Conservation (phyloP, 83 land plant genomes). For the Picea mariana region DNA sequence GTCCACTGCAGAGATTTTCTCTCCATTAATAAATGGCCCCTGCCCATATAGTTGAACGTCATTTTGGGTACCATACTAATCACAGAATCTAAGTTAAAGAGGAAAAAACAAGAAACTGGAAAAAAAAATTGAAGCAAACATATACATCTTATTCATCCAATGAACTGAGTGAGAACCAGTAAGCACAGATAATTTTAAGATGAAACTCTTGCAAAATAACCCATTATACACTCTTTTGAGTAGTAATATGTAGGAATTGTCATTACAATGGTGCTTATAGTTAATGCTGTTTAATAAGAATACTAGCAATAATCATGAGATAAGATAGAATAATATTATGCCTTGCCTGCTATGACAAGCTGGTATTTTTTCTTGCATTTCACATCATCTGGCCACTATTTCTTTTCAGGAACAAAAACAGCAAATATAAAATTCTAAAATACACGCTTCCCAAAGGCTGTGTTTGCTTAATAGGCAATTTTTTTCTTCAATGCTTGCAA, state of each 20-base stretch:
- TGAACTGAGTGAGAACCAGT: neutral
- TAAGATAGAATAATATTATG: neutral
- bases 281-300: neutral
- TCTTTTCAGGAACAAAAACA: neutral
- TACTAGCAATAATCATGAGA: neutral
- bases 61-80: neutral
- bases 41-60: constrained; percentile 18
- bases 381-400: neutral
- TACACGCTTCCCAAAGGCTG: neutral
- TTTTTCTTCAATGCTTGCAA: too few species aligned
- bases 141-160: neutral
- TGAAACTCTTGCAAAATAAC: too few species aligned
- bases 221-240: too few species aligned
- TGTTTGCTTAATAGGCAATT: neutral
- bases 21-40: constrained; percentile 87
- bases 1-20: constrained; percentile 81
- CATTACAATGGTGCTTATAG: neutral
- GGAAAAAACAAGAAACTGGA: neutral
- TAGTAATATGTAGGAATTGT: too few species aligned
- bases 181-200: too few species aligned
- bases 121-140: neutral
- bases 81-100: neutral
- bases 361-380: too few species aligned
- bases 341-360: too few species aligned
- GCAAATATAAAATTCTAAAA: neutral